Percentiles rank a stretch among this genome's conserved stretches.
These are phyloP conservation scores for Friedmanniomyces endolithicus DNA, from an alignment of 495 filamentous ascomycete genomes.

Conservation along the genomic window DNA sequence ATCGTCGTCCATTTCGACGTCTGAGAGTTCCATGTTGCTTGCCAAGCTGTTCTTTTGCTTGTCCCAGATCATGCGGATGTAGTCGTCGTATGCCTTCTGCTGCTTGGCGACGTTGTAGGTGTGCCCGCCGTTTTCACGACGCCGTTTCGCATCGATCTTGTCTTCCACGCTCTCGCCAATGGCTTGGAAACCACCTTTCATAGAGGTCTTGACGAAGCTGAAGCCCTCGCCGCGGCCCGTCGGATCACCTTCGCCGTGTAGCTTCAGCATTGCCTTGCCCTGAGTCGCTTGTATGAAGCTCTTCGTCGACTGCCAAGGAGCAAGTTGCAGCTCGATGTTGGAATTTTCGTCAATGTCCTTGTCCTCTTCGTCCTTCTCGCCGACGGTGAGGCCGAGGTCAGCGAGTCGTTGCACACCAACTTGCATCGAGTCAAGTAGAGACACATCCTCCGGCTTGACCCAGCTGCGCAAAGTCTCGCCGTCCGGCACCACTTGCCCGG, in stretches of 20 bases:
- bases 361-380: conserved; percentile 55
- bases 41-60: conserved; percentile 68
- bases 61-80: conserved; percentile 81
- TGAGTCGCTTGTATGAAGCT: conserved; percentile 88
- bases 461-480: conserved; percentile 64
- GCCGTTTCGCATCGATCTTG: conserved; percentile 66
- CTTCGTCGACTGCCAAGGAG: conserved; percentile 88
- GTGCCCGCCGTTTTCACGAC: conserved; percentile 85
- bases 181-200: conserved; percentile 96
- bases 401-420: conserved; percentile 73
- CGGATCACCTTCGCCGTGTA: conserved; percentile 92
- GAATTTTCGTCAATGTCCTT: conserved; percentile 53
- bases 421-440: conserved; percentile 91
- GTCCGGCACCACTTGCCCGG: conserved; percentile 60
- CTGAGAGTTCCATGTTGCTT: conserved; percentile 48
- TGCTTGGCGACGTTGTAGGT: conserved; percentile 93
- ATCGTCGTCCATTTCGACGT: conserved; percentile 53
- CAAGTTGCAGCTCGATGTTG: conserved; percentile 75
- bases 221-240: conserved; percentile 86
- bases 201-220: conserved; percentile 89
- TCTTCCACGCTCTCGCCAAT: conserved; percentile 78
- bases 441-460: conserved; percentile 92
- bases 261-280: conserved; percentile 90
- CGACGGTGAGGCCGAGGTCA: conserved; percentile 69
- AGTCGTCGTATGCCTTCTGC: conserved; percentile 74